Base-by-base conservation (phyloP, 805 yeast genomes). In the Ogataea ganodermae region DNA sequence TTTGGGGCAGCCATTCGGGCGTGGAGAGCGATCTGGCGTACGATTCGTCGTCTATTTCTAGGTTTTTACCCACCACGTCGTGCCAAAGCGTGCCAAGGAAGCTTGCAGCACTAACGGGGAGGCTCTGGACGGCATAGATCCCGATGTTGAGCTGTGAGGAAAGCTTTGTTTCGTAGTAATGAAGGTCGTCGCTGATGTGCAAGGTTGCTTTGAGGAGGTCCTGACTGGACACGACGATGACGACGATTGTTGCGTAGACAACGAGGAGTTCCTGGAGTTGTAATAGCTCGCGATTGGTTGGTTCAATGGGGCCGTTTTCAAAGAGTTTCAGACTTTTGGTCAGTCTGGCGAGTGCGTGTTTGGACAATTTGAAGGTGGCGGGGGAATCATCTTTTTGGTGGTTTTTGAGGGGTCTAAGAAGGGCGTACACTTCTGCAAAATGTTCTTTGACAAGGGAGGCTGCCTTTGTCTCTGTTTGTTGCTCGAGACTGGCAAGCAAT, bases 131-230 rank as follows among this genome's bases (percentile, higher is more conserved):
- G 1, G 73, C 54, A 48, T 76, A 76, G 1, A 74, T 16, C 2
- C 60, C 41, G 14, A 66, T 48, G 23, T 69, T 65, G 16, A 59
- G 52, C 2, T 59, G 59, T 4, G 74, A 69, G 10, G 67, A 55
- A 3, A 68, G 54, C 0, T 72, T 58, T 1, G 61, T 42, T 22
- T 78, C 77, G 70, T 75, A 80, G 56, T 79, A 80, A 26, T 63
- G 62, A n/a, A 78, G 53, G 51, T 75, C 77, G 33, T 71, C 72
- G 18, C 64, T 49, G 12, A 78, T 52, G 7, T 78, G 74, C 4
- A 76, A 51, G 1, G 83, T 76, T 13, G 65, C 62, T 6, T 58
- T 56, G 31, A 79, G 57, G 22, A 78, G 54, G 1, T 60, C 51
- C 23, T 70, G 52, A 23, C 61, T 52, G 4, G 55, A 36, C 1